Base-by-base conservation (phyloP, 495 filamentous ascomycete species). In the Margaritispora aquatica region DNA sequence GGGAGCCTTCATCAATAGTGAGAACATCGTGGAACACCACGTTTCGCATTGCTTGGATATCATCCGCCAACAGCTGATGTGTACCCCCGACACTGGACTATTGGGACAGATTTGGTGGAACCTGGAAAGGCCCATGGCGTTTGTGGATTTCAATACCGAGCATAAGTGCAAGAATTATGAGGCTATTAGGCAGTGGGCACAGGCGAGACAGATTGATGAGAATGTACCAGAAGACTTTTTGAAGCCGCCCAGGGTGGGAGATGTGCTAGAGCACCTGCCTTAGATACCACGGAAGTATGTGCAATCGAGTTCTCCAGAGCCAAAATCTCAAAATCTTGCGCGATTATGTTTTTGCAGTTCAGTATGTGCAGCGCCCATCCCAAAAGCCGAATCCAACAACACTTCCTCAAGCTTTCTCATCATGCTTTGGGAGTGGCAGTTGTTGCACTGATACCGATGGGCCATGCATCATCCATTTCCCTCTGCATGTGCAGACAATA, bases 111-210 rank as follows among this genome's bases (percentile, higher is more conserved):
- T 83, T 20, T 83, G 80, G 79, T 63, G 74, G 46, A 71, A 77
- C 47, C 63, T 66, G 0, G 63, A 73, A 2, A 51, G 63, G 20
- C 79, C 80, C 1, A 68, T 68, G 27, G 73, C 78, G 0, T 81
- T 76, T 59, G 72, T 77, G 7, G 78, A 84, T 53, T 84, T 84
- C 67, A 79, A 81, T 59, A 82, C 79, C 0, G 59, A 71, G 47
- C 82, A 84, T 55, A 70, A 68, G 52, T 84, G 83, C 61, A 73
- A 78, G 36, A 80, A 84, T 55, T 84, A 78, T 56, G 76, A 84
- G 4, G 75, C 68, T 61, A 62, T 86, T 21, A 64, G 77, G 9
- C 41, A 68, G 36, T 84, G 80, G 80, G 79, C 78, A 1, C 67
- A 80, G 62, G 59, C 58, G 8, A 72, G 75, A 31, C 77, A 84